Percentiles rank a stretch among this genome's conserved stretches.
phyloP scores from a whole-genome alignment of 768 basidiomycete genomes.

The Tricholoma bakamatsutake region DNA sequence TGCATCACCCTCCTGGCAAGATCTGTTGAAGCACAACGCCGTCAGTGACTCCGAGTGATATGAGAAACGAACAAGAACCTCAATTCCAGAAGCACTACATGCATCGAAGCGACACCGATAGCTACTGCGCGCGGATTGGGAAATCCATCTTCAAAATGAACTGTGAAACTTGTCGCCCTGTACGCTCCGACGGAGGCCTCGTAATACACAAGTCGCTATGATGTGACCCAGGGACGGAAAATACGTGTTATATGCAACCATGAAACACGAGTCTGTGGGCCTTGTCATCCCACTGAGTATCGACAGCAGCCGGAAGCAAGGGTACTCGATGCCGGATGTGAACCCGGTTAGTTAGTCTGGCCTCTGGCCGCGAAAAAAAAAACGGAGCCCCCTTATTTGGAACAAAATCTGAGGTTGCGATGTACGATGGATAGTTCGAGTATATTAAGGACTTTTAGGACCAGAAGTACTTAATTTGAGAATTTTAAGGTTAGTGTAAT shows the following conservation, averaged over 20 bases:
- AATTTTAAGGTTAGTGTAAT: too few species aligned
- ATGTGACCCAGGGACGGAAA: not conserved
- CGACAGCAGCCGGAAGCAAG: not conserved
- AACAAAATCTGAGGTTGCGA: too few species aligned
- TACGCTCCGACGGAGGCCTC: not conserved
- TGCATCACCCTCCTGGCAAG: not conserved
- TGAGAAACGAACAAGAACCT: not conserved
- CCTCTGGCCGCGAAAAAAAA: too few species aligned
- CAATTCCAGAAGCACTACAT: not conserved
- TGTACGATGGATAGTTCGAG: too few species aligned
- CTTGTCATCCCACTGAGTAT: not conserved
- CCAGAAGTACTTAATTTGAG: too few species aligned
- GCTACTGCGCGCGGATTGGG: not conserved
- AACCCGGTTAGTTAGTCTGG: too few species aligned
- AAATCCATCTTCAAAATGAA: not conserved
- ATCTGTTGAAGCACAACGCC: not conserved
- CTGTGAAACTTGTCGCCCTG: not conserved
- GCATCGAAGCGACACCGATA: not conserved
- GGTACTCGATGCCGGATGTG: too few species aligned
- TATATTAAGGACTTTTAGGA: too few species aligned
- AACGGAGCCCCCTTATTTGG: too few species aligned
- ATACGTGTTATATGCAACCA: conserved; percentile 6
- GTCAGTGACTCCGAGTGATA: not conserved
- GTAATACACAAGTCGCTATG: not conserved
- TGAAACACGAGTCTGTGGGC: not conserved